Conservation (phyloP, 2,329 filamentous ascomycete genomes). For the Septoria petroselini region DNA sequence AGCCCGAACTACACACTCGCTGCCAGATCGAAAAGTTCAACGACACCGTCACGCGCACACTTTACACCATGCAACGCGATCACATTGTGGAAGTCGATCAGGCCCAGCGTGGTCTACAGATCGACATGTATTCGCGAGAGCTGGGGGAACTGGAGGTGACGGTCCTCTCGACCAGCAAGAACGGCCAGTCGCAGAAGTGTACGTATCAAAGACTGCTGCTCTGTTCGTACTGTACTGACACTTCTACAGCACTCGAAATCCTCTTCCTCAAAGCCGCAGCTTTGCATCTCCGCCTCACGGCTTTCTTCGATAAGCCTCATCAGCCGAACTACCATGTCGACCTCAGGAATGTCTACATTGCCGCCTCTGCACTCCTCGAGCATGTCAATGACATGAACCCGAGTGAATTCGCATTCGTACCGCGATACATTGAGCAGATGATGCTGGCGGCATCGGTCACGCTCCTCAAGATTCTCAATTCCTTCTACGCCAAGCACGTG, state of each 20-base stretch:
- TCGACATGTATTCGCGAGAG: constrained; percentile 40
- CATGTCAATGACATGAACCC: constrained; percentile 60
- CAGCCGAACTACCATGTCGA: constrained; percentile 71
- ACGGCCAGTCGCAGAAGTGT: constrained; percentile 27
- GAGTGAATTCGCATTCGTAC: constrained; percentile 61
- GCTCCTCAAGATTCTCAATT: constrained; percentile 71
- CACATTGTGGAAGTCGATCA: constrained; percentile 55
- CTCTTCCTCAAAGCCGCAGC: constrained; percentile 70
- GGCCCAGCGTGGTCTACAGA: constrained; percentile 37
- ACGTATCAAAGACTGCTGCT: not conserved
- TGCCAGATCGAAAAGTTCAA: constrained; percentile 71
- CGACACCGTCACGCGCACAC: constrained; percentile 73
- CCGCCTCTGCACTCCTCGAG: constrained; percentile 67
- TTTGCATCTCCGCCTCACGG: constrained; percentile 72
- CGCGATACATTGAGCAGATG: constrained; percentile 79
- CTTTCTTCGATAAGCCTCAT: constrained; percentile 75
- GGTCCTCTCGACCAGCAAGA: constrained; percentile 34
- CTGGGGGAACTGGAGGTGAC: constrained; percentile 40
- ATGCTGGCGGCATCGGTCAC: constrained; percentile 76
- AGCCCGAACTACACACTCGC: constrained; percentile 63
- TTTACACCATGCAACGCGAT: constrained; percentile 74
- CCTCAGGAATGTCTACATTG: constrained; percentile 71
- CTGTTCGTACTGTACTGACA: constrained; percentile 1
- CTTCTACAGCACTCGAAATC: constrained; percentile 43
- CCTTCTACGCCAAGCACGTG: constrained; percentile 70